Conservation (phyloP, 129 eudicot species). For the Pittosporum tobira region DNA sequence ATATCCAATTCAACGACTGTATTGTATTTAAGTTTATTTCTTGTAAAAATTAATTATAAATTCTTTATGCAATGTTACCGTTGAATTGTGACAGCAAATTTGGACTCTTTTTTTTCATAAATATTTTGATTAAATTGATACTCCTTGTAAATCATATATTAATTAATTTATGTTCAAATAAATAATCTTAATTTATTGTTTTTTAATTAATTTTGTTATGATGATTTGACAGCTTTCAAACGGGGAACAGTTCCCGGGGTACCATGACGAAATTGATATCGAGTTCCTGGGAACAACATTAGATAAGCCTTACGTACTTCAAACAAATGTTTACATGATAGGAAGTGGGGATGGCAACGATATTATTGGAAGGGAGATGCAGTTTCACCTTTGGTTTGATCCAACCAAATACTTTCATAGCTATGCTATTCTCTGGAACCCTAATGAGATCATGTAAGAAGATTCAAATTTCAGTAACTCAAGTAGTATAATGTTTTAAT, state of each 20-base stretch:
- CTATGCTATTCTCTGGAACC: conserved; percentile 73
- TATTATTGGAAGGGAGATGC: conserved; percentile 65
- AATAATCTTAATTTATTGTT: neutral
- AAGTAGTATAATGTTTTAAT: no score
- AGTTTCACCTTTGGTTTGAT: conserved; percentile 73
- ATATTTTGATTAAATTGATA: no score
- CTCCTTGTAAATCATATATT: no score
- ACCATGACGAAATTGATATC: conserved; percentile 71
- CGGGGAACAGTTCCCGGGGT: conserved; percentile 50
- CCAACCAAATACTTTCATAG: conserved; percentile 63
- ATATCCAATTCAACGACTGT: no score
- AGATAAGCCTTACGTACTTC: conserved; percentile 58
- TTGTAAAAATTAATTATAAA: no score
- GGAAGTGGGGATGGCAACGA: conserved; percentile 66
- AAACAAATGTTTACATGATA: conserved; percentile 67
- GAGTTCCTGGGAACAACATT: conserved; percentile 76
- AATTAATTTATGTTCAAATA: no score
- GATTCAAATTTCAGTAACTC: neutral
- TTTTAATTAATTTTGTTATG: neutral
- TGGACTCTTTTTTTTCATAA: no score
- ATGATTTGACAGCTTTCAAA: conserved; percentile 50
- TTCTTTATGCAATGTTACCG: no score
- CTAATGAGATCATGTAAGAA: conserved; percentile 53
- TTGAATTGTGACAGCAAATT: no score
- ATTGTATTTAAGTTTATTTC: no score